These are phyloP conservation scores for Kandelia obovata DNA, from an alignment of 345 rosid genomes.

Conservation along the genomic window DNA sequence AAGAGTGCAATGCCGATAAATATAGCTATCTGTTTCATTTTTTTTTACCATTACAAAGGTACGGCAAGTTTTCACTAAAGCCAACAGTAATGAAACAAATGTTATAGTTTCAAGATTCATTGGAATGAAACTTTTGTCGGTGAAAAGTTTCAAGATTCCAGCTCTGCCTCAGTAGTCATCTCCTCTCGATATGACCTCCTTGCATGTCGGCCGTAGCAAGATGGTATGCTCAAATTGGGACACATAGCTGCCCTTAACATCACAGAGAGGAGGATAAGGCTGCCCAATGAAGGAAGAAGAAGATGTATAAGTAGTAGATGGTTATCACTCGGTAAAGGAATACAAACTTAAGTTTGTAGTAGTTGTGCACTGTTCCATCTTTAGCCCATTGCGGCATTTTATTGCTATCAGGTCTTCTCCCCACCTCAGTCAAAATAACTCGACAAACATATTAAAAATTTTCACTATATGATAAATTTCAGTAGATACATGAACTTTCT, in stretches of 20 bases:
- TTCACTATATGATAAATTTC: too few relatives aligned
- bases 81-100: too few relatives aligned
- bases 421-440: not conserved
- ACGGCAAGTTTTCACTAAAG: too few relatives aligned
- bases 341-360: not conserved
- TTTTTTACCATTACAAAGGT: too few relatives aligned
- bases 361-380: not conserved
- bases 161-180: conserved; percentile 56
- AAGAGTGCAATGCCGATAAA: too few relatives aligned
- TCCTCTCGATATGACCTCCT: conserved; percentile 87
- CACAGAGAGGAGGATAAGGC: conserved; percentile 91
- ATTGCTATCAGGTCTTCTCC: not conserved
- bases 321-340: not conserved
- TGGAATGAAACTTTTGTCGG: not conserved
- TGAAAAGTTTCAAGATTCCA: not conserved
- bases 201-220: conserved; percentile 90
- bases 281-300: conserved; percentile 26
- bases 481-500: too few relatives aligned
- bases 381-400: not conserved
- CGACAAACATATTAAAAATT: not conserved
- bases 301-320: not conserved
- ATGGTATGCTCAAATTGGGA: conserved; percentile 95
- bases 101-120: too few relatives aligned
- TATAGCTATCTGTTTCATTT: too few relatives aligned
- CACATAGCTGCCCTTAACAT: conserved; percentile 81